A percentile compares a stretch with the other conserved stretches of the same genome.
phyloP scores from a whole-genome alignment of 768 basidiomycete genomes.

The Leucocoprinus sp. region DNA sequence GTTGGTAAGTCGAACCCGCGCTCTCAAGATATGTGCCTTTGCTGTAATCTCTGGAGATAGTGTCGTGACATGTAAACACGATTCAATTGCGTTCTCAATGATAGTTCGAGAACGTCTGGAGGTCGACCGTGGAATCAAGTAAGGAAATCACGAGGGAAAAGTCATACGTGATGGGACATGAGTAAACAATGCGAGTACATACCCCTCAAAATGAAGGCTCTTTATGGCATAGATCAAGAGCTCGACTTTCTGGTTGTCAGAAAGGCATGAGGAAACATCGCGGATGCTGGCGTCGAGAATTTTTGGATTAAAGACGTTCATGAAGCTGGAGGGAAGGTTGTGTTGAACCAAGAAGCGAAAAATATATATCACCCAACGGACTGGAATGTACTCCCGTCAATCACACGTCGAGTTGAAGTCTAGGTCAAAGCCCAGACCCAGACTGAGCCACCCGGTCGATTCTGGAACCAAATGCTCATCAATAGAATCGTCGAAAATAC shows the following conservation, averaged over 20 bases:
- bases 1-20: conserved; percentile 53
- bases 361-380: no score
- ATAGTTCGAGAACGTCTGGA: conserved; percentile 48
- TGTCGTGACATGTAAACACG: conserved; percentile 51
- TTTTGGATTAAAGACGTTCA: conserved; percentile 68
- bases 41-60: conserved; percentile 43
- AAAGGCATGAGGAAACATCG: conserved; percentile 49
- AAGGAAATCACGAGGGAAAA: conserved; percentile 10
- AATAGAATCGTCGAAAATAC: no score
- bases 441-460: no score
- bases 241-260: conserved; percentile 61
- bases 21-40: conserved; percentile 57
- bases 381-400: no score
- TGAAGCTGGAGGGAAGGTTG: conserved; percentile 18
- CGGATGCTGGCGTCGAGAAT: conserved; percentile 72
- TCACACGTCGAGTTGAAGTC: no score
- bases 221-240: conserved; percentile 76
- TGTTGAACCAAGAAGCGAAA: no score
- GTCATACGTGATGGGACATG: not conserved
- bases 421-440: no score
- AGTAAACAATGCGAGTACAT: conserved; percentile 17
- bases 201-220: conserved; percentile 68
- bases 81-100: conserved; percentile 71
- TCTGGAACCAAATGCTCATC: no score
- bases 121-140: conserved; percentile 7